Evolutionary conservation across 345 rosid genomes (phyloP), one percentile per base, ranked within the genome.

Genomic region (Acer yangbiense): DNA sequence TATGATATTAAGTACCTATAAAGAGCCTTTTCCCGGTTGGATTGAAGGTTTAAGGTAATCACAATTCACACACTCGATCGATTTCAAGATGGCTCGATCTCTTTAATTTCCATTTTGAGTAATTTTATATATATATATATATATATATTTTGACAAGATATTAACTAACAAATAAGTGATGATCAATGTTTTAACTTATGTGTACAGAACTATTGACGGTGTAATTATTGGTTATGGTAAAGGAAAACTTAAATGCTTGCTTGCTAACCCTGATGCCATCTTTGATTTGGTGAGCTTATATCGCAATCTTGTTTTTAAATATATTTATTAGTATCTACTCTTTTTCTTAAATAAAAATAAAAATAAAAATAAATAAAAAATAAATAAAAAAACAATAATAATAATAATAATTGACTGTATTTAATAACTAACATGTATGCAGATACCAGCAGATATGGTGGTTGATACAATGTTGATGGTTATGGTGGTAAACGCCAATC

Each of bases 1-100:
- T 16, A 93, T 91, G 35, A 83, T 94, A 44, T 83, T 88, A 50
- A 93, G 97, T 74, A 90, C 98, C 60, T 88, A 74, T 74, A 79
- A 83, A 61, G 90, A 94, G 54, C 97, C 98, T 6, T 90, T 94
- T 77, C 92, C 96, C 0, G 94, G 96, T 44, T 94, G 97, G 98
- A 86, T 87, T 52, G 97, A 94, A 88, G 91, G 93, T 14, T 66
- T 89, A 2, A 58, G 63, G 63, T 58, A 58, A 57, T 48, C 16
- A 10, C 54, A 48, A 32, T 32, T 32, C 35, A 32, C 35, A 32
- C 35, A 32, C 35, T 32, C 5, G 35, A 32, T 32, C 35, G 35
- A 32, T 32, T 32, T 32, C 35, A 32, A 32, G 4, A 32, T 32
- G 35, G 35, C 35, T 32, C 2, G 32, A 29, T 29, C 32, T 32